A percentile compares a stretch with the other conserved stretches of the same genome.
Conservation (phyloP, 345 rosid genomes). For the Pugionium cornutum region DNA sequence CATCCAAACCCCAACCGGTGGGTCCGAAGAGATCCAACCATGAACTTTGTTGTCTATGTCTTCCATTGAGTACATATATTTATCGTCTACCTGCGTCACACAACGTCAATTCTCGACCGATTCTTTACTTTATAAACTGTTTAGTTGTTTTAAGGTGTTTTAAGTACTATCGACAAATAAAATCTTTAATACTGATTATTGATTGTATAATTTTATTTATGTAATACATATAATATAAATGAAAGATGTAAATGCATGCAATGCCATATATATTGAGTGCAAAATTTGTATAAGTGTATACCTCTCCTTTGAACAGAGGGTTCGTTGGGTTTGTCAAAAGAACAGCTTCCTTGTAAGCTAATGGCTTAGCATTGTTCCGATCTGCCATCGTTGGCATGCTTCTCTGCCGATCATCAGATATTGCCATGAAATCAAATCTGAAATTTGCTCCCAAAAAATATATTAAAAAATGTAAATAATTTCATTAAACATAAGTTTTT, state of each 20-base stretch:
- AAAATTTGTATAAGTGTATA: not conserved
- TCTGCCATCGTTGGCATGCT: slow-evolving; percentile 70
- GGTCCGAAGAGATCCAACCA: slow-evolving; percentile 71
- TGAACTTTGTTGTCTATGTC: slow-evolving; percentile 65
- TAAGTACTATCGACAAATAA: no score
- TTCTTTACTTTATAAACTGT: no score
- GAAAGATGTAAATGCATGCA: no score
- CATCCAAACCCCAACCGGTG: slow-evolving; percentile 83
- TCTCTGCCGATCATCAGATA: slow-evolving; percentile 70
- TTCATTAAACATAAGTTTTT: not conserved
- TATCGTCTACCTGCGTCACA: slow-evolving; percentile 77
- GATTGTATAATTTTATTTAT: no score
- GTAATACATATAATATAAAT: no score
- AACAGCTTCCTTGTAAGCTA: slow-evolving; percentile 89
- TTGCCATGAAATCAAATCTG: slow-evolving; percentile 82
- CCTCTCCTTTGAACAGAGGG: slow-evolving; percentile 69
- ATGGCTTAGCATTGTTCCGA: slow-evolving; percentile 46
- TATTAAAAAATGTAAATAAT: no score
- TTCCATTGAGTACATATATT: slow-evolving; percentile 74
- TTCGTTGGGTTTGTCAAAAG: slow-evolving; percentile 60
- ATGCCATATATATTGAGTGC: no score
- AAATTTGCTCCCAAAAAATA: not conserved
- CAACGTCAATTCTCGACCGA: not conserved
- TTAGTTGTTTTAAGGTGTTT: no score
- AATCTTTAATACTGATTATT: no score